A percentile compares a stretch with the other conserved stretches of the same genome.
These are phyloP conservation scores for Dalbergia cochinchinensis DNA, from an alignment of 306 rosid genomes.

Conservation along the genomic window DNA sequence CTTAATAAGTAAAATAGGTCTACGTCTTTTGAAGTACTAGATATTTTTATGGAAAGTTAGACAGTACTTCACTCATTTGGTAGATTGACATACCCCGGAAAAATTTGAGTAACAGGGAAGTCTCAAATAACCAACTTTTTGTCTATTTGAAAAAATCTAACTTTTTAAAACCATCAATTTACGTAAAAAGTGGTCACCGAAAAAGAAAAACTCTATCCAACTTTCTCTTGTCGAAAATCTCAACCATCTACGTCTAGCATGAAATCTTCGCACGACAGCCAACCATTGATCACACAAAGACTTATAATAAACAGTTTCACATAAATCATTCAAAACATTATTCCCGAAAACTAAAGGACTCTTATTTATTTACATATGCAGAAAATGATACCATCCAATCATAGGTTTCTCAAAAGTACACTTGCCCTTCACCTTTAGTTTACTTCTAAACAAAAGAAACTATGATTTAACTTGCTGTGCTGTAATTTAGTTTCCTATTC, in stretches of 20 bases:
- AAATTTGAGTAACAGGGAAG: too few species aligned
- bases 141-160: too few species aligned
- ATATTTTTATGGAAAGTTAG: too few species aligned
- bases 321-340: constrained; percentile 37
- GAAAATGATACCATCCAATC: constrained; percentile 34
- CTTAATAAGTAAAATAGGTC: too few species aligned
- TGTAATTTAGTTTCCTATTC: not conserved
- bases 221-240: not conserved
- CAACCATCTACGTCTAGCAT: not conserved
- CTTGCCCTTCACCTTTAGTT: constrained; percentile 41
- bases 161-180: too few species aligned
- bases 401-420: constrained; percentile 42
- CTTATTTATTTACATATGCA: constrained; percentile 51
- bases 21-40: too few species aligned
- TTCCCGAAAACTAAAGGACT: constrained; percentile 45
- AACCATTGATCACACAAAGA: constrained; percentile 27
- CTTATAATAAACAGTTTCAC: not conserved
- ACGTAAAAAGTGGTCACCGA: too few species aligned
- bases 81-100: too few species aligned
- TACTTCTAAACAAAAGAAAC: constrained; percentile 39
- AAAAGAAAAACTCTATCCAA: too few species aligned
- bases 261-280: not conserved
- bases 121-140: too few species aligned
- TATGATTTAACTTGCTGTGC: constrained; percentile 15
- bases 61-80: too few species aligned